Evolutionary conservation across 371 early-diverging fungal species (phyloP).

Genomic region (Circinella minor): DNA sequence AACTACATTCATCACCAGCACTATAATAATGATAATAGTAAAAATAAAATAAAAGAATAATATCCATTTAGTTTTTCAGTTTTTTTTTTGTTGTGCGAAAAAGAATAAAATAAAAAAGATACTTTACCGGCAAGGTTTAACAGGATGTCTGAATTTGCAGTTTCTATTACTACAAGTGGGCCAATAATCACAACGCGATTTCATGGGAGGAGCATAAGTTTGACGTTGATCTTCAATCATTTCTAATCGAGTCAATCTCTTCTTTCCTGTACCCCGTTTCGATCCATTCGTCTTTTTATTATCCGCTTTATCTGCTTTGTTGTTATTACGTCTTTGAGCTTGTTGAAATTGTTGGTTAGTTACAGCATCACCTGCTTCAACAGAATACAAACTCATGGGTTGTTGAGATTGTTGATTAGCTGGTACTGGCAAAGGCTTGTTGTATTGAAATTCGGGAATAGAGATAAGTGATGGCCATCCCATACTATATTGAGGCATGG

Average conservation of each 20-base stretch:
- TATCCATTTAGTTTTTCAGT: too few species aligned
- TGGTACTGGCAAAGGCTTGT: slow-evolving; percentile 7
- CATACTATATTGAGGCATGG: slow-evolving; percentile 15
- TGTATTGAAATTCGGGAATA: slow-evolving; percentile 9
- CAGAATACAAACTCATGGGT: slow-evolving; percentile 8
- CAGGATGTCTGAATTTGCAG: slow-evolving; percentile 62
- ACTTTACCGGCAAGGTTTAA: slow-evolving; percentile 54
- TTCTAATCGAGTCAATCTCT: slow-evolving; percentile 38
- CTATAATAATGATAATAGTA: slow-evolving; percentile 24
- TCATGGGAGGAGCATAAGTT: slow-evolving; percentile 38
- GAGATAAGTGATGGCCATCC: slow-evolving; percentile 22
- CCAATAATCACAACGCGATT: slow-evolving; percentile 61
- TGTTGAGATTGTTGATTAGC: slow-evolving; percentile 2
- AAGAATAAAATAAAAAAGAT: not conserved
- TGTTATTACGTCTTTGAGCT: not conserved
- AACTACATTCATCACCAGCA: slow-evolving; percentile 49
- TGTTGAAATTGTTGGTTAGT: slow-evolving; percentile 4
- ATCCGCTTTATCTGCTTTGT: not conserved
- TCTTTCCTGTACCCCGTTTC: slow-evolving; percentile 18
- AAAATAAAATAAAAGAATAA: too few species aligned
- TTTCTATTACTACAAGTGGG: slow-evolving; percentile 64
- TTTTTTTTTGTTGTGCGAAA: too few species aligned
- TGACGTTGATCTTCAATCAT: slow-evolving; percentile 46
- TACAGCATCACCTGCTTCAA: slow-evolving; percentile 15
- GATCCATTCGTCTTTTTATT: not conserved